Conservation (phyloP, 2,329 filamentous ascomycete genomes). For the Ramularia collo-cygni region DNA sequence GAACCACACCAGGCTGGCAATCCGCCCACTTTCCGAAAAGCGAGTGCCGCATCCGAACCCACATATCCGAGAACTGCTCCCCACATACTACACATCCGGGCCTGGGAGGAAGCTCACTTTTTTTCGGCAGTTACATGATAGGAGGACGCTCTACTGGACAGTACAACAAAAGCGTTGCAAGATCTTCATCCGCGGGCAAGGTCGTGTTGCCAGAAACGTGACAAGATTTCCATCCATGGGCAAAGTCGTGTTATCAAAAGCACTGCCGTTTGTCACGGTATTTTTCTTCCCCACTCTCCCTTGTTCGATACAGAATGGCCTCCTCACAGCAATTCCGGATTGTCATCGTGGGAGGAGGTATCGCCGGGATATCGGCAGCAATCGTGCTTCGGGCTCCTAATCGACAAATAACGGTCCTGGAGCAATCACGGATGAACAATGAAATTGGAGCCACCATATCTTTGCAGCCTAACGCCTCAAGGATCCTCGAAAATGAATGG, state of each 20-base stretch:
- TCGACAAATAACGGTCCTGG: slow-evolving; percentile 31
- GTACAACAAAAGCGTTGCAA: too few relatives aligned
- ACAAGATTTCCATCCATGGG: not conserved
- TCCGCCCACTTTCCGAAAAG: not conserved
- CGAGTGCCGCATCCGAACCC: not conserved
- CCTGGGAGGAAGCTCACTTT: too few relatives aligned
- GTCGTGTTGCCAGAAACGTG: not conserved
- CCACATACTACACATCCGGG: too few relatives aligned
- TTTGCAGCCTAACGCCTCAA: slow-evolving; percentile 37
- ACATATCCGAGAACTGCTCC: not conserved
- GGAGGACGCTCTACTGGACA: too few relatives aligned
- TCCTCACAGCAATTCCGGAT: slow-evolving; percentile 26
- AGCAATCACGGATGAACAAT: slow-evolving; percentile 24
- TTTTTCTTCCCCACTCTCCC: slow-evolving; percentile 8
- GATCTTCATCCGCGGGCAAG: too few relatives aligned
- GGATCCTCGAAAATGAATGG: slow-evolving; percentile 30
- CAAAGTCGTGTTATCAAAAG: slow-evolving; percentile 1
- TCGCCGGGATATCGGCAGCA: slow-evolving; percentile 26
- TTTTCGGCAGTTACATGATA: too few relatives aligned
- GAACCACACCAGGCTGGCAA: too few relatives aligned
- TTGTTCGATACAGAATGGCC: slow-evolving; percentile 13
- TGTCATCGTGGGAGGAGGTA: slow-evolving; percentile 30
- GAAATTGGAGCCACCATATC: slow-evolving; percentile 40
- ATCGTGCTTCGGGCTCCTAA: slow-evolving; percentile 32
- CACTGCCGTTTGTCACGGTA: slow-evolving; percentile 3